Evolutionary conservation across 2,329 filamentous ascomycete genomes (phyloP), one percentile per base, ranked within the genome.

Genomic region (Botrytis pseudocinerea): DNA sequence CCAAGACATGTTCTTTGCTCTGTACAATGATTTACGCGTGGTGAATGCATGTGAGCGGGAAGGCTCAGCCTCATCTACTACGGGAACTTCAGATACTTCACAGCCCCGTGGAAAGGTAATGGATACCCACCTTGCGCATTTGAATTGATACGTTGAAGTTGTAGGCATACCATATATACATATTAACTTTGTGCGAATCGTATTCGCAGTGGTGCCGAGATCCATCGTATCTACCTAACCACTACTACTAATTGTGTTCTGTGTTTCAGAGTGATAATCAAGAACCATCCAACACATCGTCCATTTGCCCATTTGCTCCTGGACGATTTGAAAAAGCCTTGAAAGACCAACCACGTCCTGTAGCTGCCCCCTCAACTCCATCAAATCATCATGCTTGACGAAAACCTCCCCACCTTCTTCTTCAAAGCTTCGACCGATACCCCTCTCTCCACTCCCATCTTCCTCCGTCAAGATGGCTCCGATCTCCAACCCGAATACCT

Each of bases 341-440:
- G 38, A 46, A 46, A 46, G 40, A 12, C 20, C 18, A 61, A 59
- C 51, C 51, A 57, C n/a, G n/a, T 42, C 48, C 57, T 69, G 48
- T 20, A 69, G 66, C 51, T 32, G 48, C 38, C 35, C 32, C 38
- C 22, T 42, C 25, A 59, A 20, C 48, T 57, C 2, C 38, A 46
- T 72, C 70, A 46, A 18, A 61, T 32, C 70, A 77, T 68, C 35
- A 97, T 97, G 94, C 88, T 97, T 79, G 94, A 97, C 90, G 93
- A 97, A 82, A 97, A 95, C 82, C 89, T 98, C n/a, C 95, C 95
- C 72, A 94, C 87, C 62, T 91, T 89, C 80, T 86, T 84, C 78
- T 87, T 87, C 80, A 86, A 84, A 76, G 76, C 78, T 73, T 82
- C 84, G 32, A 82, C 86, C 73, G 85, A 88, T 72, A 86, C 87